Base-by-base conservation (phyloP, 2,329 filamentous ascomycete species). In the Triangularia verruculosa region DNA sequence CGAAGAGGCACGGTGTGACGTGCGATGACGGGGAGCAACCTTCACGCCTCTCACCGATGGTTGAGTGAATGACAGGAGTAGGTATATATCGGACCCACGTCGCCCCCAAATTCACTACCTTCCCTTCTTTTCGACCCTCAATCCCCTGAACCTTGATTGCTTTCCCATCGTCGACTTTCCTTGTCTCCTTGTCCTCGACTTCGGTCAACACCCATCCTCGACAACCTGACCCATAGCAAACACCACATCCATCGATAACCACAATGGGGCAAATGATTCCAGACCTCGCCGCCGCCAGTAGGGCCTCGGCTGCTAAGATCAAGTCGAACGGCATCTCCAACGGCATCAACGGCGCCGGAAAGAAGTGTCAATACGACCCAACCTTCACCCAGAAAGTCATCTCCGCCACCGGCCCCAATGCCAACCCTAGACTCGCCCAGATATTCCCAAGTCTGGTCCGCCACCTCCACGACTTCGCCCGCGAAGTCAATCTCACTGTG, bases 381-480 rank as follows among this genome's bases (percentile, higher is more conserved):
- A 69, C 69, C 75, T 89, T 90, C 79, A 90, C 88, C 47, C 77
- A 83, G 71, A 78, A 80, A 68, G 86, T 89, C 73, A 82, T 89
- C 74, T 81, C 85, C 68, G 81, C 86, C 68, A 89, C 87, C 72
- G 86, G 87, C 13, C 85, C 86, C 58, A 83, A 85, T 62, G 85
- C 86, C 17, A 77, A 82, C 67, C 83, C 86, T 52, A 82, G 88
- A 62, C 80, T 83, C 68, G 81, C 83, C 65, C 76, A 84, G 67
- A 78, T 89, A 70, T 79, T 89, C 78, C 74, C 80, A 63, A 80
- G 81, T 55, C 76, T 89, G 65, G 83, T 89, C 71, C 80, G 78
- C 54, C 87, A 89, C 76, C 80, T 90, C 53, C 87, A 90, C 75
- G 86, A 88, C 74, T 89, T 89, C 74, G 84, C 85, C 13, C 83